Evolutionary conservation across 768 basidiomycete genomes (phyloP).

Genomic region (Boletus pseudopeckii): DNA sequence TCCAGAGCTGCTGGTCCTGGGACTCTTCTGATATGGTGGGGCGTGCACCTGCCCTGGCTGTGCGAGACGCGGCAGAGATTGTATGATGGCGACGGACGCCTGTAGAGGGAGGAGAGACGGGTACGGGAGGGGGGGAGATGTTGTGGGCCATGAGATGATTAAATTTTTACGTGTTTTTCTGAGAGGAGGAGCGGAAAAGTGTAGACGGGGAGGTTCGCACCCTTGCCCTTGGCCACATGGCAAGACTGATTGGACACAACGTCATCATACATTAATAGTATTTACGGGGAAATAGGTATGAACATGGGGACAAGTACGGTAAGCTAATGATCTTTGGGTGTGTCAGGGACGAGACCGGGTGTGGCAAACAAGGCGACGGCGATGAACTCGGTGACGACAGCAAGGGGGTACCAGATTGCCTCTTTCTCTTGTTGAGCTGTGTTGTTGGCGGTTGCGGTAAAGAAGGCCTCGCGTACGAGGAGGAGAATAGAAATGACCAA

Average conservation of each 20-base stretch:
- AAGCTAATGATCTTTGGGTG: neutral
- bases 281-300: neutral
- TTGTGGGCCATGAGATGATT: slow-evolving; percentile 35
- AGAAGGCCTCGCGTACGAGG: slow-evolving; percentile 31
- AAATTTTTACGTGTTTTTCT: slow-evolving; percentile 6
- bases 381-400: slow-evolving; percentile 31
- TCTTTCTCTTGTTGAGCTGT: slow-evolving; percentile 24
- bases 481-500: slow-evolving; percentile 23
- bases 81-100: slow-evolving; percentile 82
- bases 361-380: slow-evolving; percentile 27
- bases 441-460: slow-evolving; percentile 23
- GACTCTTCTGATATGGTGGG: slow-evolving; percentile 67
- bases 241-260: slow-evolving; percentile 1
- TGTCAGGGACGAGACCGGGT: slow-evolving; percentile 33
- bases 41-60: slow-evolving; percentile 56
- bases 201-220: slow-evolving; percentile 15
- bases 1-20: slow-evolving; percentile 55
- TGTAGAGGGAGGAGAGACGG: slow-evolving; percentile 35
- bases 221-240: slow-evolving; percentile 24
- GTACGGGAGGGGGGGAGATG: slow-evolving; percentile 41
- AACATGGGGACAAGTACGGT: neutral
- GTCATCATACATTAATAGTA: neutral
- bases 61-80: slow-evolving; percentile 71
- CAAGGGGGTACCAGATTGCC: slow-evolving; percentile 32
- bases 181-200: neutral